Evolutionary conservation across 176 grass and related monocot genomes (phyloP).

Genomic region (Bonia amplexicaulis): DNA sequence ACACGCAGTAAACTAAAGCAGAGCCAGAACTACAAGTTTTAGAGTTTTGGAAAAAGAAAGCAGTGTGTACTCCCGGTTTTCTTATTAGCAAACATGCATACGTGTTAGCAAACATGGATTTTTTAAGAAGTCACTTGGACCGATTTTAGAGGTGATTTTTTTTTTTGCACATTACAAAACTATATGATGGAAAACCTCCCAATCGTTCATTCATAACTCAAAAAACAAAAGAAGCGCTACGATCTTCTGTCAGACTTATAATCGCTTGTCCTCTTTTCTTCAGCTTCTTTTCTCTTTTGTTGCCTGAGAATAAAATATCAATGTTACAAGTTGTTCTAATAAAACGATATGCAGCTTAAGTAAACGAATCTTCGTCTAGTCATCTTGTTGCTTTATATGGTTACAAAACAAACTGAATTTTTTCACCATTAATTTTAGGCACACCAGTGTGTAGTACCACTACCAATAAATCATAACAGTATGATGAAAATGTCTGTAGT

Average conservation of each 20-base stretch:
- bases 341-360: not conserved
- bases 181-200: not conserved
- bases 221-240: not conserved
- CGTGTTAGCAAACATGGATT: not conserved
- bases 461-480: not conserved
- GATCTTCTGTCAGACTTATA: conserved; percentile 72
- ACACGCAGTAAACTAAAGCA: not conserved
- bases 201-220: not conserved
- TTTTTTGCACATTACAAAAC: conserved; percentile 19
- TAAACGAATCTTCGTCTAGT: not conserved
- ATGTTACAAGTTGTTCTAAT: not conserved
- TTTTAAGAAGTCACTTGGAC: not conserved
- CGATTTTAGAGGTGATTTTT: not conserved
- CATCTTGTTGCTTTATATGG: not conserved
- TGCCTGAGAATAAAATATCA: conserved; percentile 55
- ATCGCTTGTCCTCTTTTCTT: conserved; percentile 63
- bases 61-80: not conserved
- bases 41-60: not conserved
- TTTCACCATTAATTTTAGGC: not conserved
- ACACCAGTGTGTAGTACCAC: not conserved
- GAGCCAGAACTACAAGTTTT: not conserved
- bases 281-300: conserved; percentile 82
- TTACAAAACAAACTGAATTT: not conserved
- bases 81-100: not conserved
- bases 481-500: not conserved